These are phyloP conservation scores for Phytophthora pseudosyringae DNA, from an alignment of 352 stramenopile genomes.

Conservation along the genomic window DNA sequence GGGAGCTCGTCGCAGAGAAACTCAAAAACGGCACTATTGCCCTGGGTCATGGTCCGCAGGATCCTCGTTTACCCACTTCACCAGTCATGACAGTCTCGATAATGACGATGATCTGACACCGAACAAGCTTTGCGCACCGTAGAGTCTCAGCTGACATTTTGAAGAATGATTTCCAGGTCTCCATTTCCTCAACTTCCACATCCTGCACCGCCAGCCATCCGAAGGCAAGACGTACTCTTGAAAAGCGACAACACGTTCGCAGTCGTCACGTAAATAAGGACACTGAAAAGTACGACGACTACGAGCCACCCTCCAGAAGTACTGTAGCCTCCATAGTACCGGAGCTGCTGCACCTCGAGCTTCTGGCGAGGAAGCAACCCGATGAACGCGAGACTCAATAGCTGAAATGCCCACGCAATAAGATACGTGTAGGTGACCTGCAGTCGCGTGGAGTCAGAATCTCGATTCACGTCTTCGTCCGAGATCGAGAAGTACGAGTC, in stretches of 20 bases:
- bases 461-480: constrained; percentile 28
- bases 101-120: not conserved
- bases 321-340: constrained; percentile 69
- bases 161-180: not conserved
- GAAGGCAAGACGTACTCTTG: constrained; percentile 65
- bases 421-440: constrained; percentile 59
- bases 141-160: not conserved
- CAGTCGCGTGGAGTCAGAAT: constrained; percentile 42
- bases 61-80: not conserved
- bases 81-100: too few relatives aligned
- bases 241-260: constrained; percentile 56
- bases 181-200: constrained; percentile 30
- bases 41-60: too few relatives aligned
- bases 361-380: constrained; percentile 62
- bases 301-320: constrained; percentile 49
- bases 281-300: constrained; percentile 36
- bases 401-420: constrained; percentile 55
- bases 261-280: constrained; percentile 51
- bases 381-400: constrained; percentile 49
- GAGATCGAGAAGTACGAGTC: constrained; percentile 51
- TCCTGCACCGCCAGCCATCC: constrained; percentile 62
- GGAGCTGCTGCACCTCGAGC: constrained; percentile 68
- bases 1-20: too few relatives aligned
- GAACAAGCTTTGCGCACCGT: too few relatives aligned
- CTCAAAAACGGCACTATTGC: too few relatives aligned